These are phyloP conservation scores for Biscogniauxia marginata DNA, from an alignment of 2,329 filamentous ascomycete genomes.

Conservation along the genomic window DNA sequence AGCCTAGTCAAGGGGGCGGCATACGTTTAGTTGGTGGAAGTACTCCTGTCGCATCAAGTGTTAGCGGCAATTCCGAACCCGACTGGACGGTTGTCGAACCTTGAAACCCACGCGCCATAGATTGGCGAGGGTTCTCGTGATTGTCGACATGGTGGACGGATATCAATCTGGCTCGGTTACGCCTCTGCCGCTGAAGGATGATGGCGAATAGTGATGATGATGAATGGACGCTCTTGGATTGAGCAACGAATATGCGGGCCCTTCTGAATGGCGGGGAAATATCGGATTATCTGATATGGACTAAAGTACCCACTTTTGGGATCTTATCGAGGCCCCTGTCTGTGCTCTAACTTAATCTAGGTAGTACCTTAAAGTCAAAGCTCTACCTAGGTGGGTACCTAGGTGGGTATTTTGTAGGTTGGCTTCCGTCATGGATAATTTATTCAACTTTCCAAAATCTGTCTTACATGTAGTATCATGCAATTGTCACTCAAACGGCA, in stretches of 20 bases:
- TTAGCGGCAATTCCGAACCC: constrained; percentile 34
- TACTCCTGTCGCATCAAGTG: constrained; percentile 63
- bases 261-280: background rate
- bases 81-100: constrained; percentile 48
- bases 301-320: no score
- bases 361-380: no score
- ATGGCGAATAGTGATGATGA: constrained; percentile 4
- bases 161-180: constrained; percentile 31
- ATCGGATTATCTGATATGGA: background rate
- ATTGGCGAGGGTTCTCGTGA: constrained; percentile 82
- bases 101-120: constrained; percentile 85
- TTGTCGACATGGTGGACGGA: constrained; percentile 76
- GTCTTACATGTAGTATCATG: background rate
- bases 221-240: background rate
- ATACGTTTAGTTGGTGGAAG: constrained; percentile 89
- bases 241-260: background rate
- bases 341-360: no score
- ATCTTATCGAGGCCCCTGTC: background rate
- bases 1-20: constrained; percentile 38
- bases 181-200: constrained; percentile 7
- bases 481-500: background rate
- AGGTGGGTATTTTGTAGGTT: no score
- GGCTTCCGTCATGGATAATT: no score
- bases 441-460: background rate
- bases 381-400: background rate